Evolutionary conservation across 2,329 filamentous ascomycete species (phyloP).

Genomic region (Aspergillus pseudotamarii): DNA sequence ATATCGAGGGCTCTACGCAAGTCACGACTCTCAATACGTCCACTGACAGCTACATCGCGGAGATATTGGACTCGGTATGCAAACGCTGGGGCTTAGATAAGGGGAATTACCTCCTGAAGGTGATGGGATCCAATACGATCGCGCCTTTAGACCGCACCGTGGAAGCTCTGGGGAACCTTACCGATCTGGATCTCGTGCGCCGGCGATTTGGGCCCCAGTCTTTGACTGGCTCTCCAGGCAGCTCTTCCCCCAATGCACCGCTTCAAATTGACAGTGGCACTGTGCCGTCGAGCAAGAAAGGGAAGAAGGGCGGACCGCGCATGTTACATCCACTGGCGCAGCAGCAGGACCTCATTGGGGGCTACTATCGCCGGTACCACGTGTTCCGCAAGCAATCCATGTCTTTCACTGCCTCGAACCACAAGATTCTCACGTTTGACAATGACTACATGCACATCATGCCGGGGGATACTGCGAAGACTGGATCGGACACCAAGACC

Average conservation of each 20-base stretch:
- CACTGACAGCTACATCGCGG: conserved; percentile 69
- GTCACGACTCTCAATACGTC: conserved; percentile 60
- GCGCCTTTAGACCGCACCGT: conserved; percentile 67
- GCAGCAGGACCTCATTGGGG: conserved; percentile 50
- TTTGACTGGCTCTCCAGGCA: conserved; percentile 61
- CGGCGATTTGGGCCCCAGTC: conserved; percentile 64
- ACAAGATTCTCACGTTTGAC: conserved; percentile 64
- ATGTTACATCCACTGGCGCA: conserved; percentile 52
- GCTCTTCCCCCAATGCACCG: conserved; percentile 66
- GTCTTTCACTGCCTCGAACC: conserved; percentile 64
- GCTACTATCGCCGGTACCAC: conserved; percentile 63
- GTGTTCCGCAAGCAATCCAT: conserved; percentile 68
- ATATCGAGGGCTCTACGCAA: conserved; percentile 59
- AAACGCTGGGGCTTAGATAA: conserved; percentile 66
- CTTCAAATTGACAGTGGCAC: conserved; percentile 53
- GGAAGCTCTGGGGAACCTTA: conserved; percentile 62
- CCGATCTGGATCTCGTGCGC: conserved; percentile 64
- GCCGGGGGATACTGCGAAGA: conserved; percentile 58
- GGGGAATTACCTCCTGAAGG: conserved; percentile 64
- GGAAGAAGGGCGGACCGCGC: conserved; percentile 42
- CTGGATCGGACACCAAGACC: conserved; percentile 56
- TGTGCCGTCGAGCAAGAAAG: conserved; percentile 42
- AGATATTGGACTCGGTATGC: conserved; percentile 66
- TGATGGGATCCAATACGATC: conserved; percentile 64
- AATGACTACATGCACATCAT: conserved; percentile 69